Evolutionary conservation across 768 basidiomycete species (phyloP), one percentile per base, ranked within the genome.

Genomic region (Phaffia australis): DNA sequence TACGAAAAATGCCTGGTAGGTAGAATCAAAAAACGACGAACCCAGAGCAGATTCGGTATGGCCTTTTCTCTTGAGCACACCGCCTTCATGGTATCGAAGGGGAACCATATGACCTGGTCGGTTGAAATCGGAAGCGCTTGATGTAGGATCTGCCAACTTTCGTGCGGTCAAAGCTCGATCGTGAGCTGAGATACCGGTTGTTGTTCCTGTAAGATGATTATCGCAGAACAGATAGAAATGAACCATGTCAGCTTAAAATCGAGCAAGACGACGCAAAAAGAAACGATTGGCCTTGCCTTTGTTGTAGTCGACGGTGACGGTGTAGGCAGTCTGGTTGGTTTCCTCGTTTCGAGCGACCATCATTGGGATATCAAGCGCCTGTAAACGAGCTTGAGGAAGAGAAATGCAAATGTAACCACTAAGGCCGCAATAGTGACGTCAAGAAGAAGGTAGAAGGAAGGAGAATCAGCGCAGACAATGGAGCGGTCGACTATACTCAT

Each of bases 41-140:
- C 81, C 81, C 56, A 94, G 81, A 6, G 83, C 85, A 57, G 87
- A 82, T 75, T 99, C 95, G 0, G 95, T 99, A 78, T 99, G 95
- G 0, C 95, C 95, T 72, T 84, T 84, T 55, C 95, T 83, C n/a
- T 81, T 81, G 64, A 91, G 80, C 3, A 91, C 86, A 18, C 95
- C 95, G 9, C 91, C 91, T 1, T 82, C 79, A 4, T 86, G 84
- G 16, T 90, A 89, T 55, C 93, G 86, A 32, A 99, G 79, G 29
- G 95, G 93, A 0, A 97, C 91, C 81, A 97, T 82, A 74, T 99
- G 95, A 4, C 95, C 95, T 14, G 95, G 95, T 16, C 93, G 84
- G 1, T 84, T 84, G 75, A 99, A 94, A 71, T 94, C 88, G 25
- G 80, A 77, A 19, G 87, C 78, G 0, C 73, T 74, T 19, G 81